Evolutionary conservation across 768 basidiomycete species (phyloP), one percentile per base, ranked within the genome.

Genomic region (Suillus sp.): DNA sequence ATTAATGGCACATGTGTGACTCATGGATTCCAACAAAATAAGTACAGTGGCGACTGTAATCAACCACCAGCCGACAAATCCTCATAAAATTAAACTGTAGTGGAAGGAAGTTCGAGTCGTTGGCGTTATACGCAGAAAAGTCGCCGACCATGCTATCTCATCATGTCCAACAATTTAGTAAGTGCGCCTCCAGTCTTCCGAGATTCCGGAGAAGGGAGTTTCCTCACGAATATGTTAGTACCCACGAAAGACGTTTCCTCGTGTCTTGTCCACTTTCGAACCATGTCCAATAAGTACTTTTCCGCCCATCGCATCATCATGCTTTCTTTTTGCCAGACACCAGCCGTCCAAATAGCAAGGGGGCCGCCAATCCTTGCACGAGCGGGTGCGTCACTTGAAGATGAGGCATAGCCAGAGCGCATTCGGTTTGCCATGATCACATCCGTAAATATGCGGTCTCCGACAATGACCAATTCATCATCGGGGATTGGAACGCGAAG

Each of bases 391-490:
- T 51, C 25, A 60, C 1, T 69, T 64, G 60, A 62, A 54, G 34
- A 56, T 53, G 38, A 50, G 62, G 38, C 47, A 69, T 63, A 62
- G 69, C 32, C 62, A 71, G 32, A 74, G 74, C 27, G 59, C 79
- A 95, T 87, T 40, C 93, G 86, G 68, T 92, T 90, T 10, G 93
- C 90, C 75, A 98, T 80, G 59, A 98, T 84, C 20, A 95, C 78
- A 72, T 99, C 96, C 0, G 96, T 99, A 69, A 97, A 91, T 59
- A 98, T 77, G 13, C 96, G 85, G 78, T 99, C 96, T 0, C 96
- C 96, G 14, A 99, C 88, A 43, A 98, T 76, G 62, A 98, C 78
- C 48, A 97, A 78, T 63, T 90, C 84, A 30, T 87, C 78, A 66
- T 87, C 84, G 34, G 78, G 74, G 48, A 93, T 70, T 22, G 89